Evolutionary conservation across 768 basidiomycete species (phyloP).

Genomic region (Amylocystis lapponica): DNA sequence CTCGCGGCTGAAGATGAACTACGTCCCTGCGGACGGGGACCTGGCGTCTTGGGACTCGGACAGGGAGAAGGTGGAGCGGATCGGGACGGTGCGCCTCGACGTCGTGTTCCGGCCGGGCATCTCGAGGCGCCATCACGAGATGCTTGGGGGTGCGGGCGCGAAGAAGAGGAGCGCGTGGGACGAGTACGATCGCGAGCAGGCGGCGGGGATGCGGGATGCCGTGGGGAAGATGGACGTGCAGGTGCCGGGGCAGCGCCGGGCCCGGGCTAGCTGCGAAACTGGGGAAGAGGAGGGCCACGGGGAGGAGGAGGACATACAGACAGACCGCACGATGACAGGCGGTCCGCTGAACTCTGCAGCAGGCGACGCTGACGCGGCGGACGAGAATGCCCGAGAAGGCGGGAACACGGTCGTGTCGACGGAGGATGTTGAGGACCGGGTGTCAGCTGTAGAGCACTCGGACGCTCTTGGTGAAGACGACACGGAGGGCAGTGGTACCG

Average conservation of each 20-base stretch:
- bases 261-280: constrained; percentile 13
- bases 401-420: constrained; percentile 14
- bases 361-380: constrained; percentile 8
- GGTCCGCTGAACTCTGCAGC: constrained; percentile 11
- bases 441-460: constrained; percentile 12
- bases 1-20: constrained; percentile 27
- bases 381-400: constrained; percentile 3
- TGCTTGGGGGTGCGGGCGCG: constrained; percentile 18
- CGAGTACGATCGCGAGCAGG: constrained; percentile 18
- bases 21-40: constrained; percentile 24
- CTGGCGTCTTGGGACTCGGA: constrained; percentile 24
- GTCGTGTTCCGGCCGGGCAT: constrained; percentile 26
- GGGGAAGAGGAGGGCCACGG: constrained; percentile 4
- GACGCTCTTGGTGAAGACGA: constrained; percentile 11
- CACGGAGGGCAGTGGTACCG: constrained; percentile 25
- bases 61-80: constrained; percentile 17
- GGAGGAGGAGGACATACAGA: background rate
- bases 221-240: constrained; percentile 12
- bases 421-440: constrained; percentile 8
- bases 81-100: constrained; percentile 22
- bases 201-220: constrained; percentile 17
- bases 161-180: constrained; percentile 24
- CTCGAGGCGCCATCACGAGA: constrained; percentile 16
- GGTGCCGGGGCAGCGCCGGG: constrained; percentile 10
- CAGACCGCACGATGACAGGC: constrained; percentile 9